Conservation (phyloP, 2,329 filamentous ascomycete genomes). For the Diplodia seriata region DNA sequence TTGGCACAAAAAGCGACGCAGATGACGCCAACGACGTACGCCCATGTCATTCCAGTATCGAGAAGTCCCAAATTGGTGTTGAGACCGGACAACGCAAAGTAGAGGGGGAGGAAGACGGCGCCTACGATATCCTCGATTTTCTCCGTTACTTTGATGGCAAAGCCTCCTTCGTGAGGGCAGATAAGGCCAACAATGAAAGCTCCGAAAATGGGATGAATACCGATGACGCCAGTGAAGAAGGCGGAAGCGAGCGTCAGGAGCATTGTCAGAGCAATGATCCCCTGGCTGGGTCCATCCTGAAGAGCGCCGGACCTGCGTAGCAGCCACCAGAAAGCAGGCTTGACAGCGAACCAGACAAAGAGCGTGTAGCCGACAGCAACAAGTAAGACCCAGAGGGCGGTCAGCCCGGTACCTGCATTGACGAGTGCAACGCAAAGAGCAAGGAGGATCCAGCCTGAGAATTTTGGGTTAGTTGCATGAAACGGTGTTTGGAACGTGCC, state of each 20-base stretch:
- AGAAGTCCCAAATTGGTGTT: slow-evolving; percentile 87
- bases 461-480: slow-evolving; percentile 8
- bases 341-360: slow-evolving; percentile 74
- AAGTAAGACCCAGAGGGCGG: slow-evolving; percentile 84
- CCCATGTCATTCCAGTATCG: slow-evolving; percentile 83
- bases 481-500: background rate
- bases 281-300: slow-evolving; percentile 86
- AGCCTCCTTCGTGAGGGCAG: slow-evolving; percentile 86
- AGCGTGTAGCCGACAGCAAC: slow-evolving; percentile 76
- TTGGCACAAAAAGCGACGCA: slow-evolving; percentile 84
- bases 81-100: slow-evolving; percentile 90
- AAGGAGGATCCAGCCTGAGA: slow-evolving; percentile 78
- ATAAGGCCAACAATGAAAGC: slow-evolving; percentile 90
- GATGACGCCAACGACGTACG: slow-evolving; percentile 84
- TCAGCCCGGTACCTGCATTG: slow-evolving; percentile 82
- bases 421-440: slow-evolving; percentile 92
- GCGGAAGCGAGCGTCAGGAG: slow-evolving; percentile 78
- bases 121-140: slow-evolving; percentile 93
- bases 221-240: slow-evolving; percentile 90
- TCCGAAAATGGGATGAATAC: slow-evolving; percentile 93
- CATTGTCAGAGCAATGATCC: slow-evolving; percentile 81
- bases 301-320: slow-evolving; percentile 77
- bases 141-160: slow-evolving; percentile 88
- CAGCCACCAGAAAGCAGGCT: slow-evolving; percentile 76
- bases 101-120: slow-evolving; percentile 84